Conservation (phyloP, 768 basidiomycete species). For the Gloeopeniophorella convolvens region DNA sequence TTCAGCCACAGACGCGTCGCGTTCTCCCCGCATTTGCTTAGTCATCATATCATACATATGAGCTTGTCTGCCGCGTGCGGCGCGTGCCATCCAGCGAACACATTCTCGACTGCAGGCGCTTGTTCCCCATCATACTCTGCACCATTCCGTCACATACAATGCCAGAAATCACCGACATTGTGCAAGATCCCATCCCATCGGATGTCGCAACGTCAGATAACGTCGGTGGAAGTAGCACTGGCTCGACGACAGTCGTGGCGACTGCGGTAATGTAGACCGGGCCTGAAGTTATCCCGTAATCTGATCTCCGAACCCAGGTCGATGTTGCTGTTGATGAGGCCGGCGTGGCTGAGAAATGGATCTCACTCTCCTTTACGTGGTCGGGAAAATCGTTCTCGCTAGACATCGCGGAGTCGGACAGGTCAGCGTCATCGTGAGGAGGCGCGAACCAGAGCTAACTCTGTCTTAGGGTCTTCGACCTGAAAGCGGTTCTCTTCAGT, state of each 20-base stretch:
- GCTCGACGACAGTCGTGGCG: background rate
- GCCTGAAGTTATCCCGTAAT: background rate
- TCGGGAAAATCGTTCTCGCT: slow-evolving; percentile 59
- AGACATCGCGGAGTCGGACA: slow-evolving; percentile 70
- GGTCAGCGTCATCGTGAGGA: slow-evolving; percentile 33
- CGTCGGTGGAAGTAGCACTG: too few relatives aligned
- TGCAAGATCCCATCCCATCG: too few relatives aligned
- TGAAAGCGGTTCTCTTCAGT: slow-evolving; percentile 59
- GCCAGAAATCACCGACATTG: too few relatives aligned
- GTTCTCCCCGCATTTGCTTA: too few relatives aligned
- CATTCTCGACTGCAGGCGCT: too few relatives aligned
- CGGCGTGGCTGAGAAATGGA: slow-evolving; percentile 39
- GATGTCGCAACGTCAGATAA: too few relatives aligned
- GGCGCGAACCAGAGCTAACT: background rate
- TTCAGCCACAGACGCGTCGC: too few relatives aligned
- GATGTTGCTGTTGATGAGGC: background rate
- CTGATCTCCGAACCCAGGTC: background rate
- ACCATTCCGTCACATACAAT: too few relatives aligned
- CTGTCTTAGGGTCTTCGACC: slow-evolving; percentile 61
- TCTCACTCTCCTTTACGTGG: slow-evolving; percentile 65
- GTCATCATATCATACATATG: too few relatives aligned
- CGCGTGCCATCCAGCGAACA: too few relatives aligned
- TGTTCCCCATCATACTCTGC: too few relatives aligned
- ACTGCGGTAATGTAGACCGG: slow-evolving; percentile 1
- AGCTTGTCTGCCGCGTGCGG: too few relatives aligned